A percentile compares a stretch with the other conserved stretches of the same genome.
Evolutionary conservation across 129 eudicot genomes (phyloP).

Genomic region (Ambrosia artemisiifolia): DNA sequence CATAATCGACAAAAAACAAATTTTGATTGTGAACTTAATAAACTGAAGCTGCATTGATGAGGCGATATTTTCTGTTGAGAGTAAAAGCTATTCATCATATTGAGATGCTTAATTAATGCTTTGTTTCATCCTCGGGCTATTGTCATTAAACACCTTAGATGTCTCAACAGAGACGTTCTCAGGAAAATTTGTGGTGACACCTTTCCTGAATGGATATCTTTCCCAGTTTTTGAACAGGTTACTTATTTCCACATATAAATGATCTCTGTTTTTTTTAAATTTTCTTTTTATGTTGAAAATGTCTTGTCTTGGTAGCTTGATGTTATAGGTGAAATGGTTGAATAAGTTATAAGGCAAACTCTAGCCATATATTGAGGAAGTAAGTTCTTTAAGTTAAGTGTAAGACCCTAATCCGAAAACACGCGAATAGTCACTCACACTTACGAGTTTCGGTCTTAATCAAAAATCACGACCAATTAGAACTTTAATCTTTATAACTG

Average conservation of each 20-base stretch:
- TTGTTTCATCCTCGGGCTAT: slow-evolving; percentile 58
- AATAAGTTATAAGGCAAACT: slow-evolving; percentile 80
- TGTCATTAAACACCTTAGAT: slow-evolving; percentile 71
- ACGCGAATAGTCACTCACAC: no score
- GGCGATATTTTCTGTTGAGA: no score
- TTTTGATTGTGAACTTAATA: no score
- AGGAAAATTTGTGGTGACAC: slow-evolving; percentile 89
- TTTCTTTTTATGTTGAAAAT: not conserved
- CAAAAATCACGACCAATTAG: no score
- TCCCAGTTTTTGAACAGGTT: slow-evolving; percentile 96
- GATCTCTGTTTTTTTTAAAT: not conserved
- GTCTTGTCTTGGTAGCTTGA: slow-evolving; percentile 3
- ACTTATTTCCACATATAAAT: slow-evolving; percentile 14
- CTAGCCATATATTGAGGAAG: slow-evolving; percentile 92
- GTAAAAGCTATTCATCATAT: no score
- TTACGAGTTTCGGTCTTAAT: no score
- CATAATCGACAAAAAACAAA: no score
- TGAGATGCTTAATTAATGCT: not conserved
- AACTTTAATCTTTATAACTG: no score
- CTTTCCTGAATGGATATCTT: slow-evolving; percentile 91
- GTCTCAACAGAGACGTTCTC: slow-evolving; percentile 78
- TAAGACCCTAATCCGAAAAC: no score
- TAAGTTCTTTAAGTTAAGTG: slow-evolving; percentile 49
- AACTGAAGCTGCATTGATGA: not conserved
- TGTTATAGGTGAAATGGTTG: slow-evolving; percentile 90